Percentiles rank a stretch among this genome's conserved stretches.
Conservation (phyloP, 2,329 filamentous ascomycete genomes). For the Verticillium alfalfae region DNA sequence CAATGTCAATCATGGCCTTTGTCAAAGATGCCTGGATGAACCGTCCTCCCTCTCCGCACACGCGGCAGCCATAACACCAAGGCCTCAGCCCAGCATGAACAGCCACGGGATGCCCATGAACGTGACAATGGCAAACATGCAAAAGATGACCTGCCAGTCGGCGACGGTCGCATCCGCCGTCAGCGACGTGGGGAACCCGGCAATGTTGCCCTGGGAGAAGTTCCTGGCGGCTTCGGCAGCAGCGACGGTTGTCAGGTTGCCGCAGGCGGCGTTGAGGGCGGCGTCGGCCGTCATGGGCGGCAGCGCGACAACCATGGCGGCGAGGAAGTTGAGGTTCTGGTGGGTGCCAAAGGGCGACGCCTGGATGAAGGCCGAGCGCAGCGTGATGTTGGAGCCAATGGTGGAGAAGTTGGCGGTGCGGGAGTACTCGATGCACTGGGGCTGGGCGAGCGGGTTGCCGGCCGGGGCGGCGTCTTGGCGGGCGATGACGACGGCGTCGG, state of each 20-base stretch:
- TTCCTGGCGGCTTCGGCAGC: constrained; percentile 35
- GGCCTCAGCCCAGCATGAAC: neutral
- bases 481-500: constrained; percentile 7
- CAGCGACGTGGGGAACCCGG: constrained; percentile 19
- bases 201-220: constrained; percentile 35
- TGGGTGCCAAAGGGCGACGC: constrained; percentile 34
- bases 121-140: neutral
- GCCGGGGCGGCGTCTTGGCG: constrained; percentile 7
- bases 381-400: constrained; percentile 37
- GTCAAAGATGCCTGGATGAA: neutral
- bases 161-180: neutral
- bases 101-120: neutral
- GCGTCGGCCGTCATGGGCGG: constrained; percentile 29
- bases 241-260: constrained; percentile 38
- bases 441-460: neutral
- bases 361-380: constrained; percentile 38
- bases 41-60: neutral
- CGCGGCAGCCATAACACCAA: neutral
- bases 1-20: no score
- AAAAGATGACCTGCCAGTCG: constrained; percentile 1
- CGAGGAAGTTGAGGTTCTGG: constrained; percentile 30
- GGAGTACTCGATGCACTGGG: constrained; percentile 33
- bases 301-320: constrained; percentile 29
- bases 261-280: constrained; percentile 35
- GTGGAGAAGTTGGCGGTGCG: constrained; percentile 39